Evolutionary conservation across 1,284 basidiomycete species (phyloP).

Genomic region (Ceratobasidium sp.): DNA sequence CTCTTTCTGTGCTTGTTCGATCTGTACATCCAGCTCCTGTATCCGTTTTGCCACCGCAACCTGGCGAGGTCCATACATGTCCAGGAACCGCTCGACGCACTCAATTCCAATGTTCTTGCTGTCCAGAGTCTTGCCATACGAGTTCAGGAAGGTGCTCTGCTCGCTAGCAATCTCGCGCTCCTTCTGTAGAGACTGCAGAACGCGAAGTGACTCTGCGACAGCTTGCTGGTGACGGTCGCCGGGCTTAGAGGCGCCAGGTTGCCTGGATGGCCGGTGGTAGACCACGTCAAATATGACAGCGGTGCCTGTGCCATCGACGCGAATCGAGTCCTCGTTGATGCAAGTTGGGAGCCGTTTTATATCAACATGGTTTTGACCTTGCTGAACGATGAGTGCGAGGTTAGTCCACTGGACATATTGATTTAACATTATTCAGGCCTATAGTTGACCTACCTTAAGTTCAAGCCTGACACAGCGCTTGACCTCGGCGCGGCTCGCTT

Average conservation of each 20-base stretch:
- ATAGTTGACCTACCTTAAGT: constrained; percentile 22
- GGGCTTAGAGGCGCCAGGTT: not conserved
- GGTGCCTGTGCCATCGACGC: constrained; percentile 52
- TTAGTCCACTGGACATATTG: not conserved
- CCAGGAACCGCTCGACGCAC: constrained; percentile 49
- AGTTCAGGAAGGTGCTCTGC: constrained; percentile 44
- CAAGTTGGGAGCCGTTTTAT: constrained; percentile 51
- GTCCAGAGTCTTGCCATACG: constrained; percentile 49
- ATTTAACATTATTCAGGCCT: too few species aligned
- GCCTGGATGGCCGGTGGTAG: constrained; percentile 45
- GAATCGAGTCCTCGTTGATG: constrained; percentile 11
- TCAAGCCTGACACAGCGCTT: constrained; percentile 19
- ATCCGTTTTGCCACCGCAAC: constrained; percentile 39
- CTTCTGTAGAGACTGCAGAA: constrained; percentile 39
- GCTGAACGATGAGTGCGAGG: constrained; percentile 18
- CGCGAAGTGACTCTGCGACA: constrained; percentile 44
- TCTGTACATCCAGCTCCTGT: constrained; percentile 40
- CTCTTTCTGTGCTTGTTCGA: constrained; percentile 44
- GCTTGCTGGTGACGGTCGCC: constrained; percentile 33
- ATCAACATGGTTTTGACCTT: constrained; percentile 52
- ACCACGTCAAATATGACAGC: constrained; percentile 53
- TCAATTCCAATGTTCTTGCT: constrained; percentile 44
- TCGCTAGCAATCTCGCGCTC: constrained; percentile 44
- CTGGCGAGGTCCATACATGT: constrained; percentile 47
- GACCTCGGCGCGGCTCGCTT: constrained; percentile 25